Percentiles rank a stretch among this genome's conserved stretches.
Conservation (phyloP, 2,329 filamentous ascomycete species). For the Fusarium sublunatum region DNA sequence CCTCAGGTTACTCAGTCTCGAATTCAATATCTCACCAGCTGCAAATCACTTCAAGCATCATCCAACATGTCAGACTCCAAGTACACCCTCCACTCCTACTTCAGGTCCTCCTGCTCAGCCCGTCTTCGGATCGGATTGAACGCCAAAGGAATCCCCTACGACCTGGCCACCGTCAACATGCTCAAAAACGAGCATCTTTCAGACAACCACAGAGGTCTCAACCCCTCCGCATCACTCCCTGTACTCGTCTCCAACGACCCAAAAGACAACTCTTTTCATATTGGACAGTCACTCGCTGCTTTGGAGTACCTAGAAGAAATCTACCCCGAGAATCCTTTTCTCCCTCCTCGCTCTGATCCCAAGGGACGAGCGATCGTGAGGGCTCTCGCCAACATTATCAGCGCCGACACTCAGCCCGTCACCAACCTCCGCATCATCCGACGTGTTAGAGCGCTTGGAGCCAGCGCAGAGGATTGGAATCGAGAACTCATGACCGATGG, state of each 20-base stretch:
- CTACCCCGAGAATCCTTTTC: slow-evolving; percentile 56
- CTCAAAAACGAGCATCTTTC: slow-evolving; percentile 64
- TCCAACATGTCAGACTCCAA: slow-evolving; percentile 37
- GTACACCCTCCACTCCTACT: slow-evolving; percentile 68
- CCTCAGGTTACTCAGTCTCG: too few species aligned
- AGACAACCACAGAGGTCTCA: slow-evolving; percentile 58
- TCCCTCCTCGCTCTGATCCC: slow-evolving; percentile 60
- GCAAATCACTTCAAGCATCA: neutral
- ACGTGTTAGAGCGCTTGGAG: slow-evolving; percentile 58
- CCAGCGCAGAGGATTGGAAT: slow-evolving; percentile 61
- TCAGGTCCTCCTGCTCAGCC: slow-evolving; percentile 71
- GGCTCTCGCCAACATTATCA: slow-evolving; percentile 65
- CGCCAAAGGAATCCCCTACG: slow-evolving; percentile 64
- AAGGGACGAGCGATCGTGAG: slow-evolving; percentile 62
- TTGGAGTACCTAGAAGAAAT: slow-evolving; percentile 71
- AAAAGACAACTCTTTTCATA: slow-evolving; percentile 51
- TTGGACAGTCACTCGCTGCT: slow-evolving; percentile 68
- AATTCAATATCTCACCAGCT: neutral
- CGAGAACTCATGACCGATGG: slow-evolving; percentile 63
- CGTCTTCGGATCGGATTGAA: slow-evolving; percentile 70
- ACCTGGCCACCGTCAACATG: slow-evolving; percentile 62
- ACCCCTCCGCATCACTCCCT: slow-evolving; percentile 67
- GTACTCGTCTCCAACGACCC: slow-evolving; percentile 58
- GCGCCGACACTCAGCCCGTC: slow-evolving; percentile 68
- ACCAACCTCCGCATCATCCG: slow-evolving; percentile 67